Evolutionary conservation across 176 grass and related monocot species (phyloP).

Genomic region (Raddia distichophylla): DNA sequence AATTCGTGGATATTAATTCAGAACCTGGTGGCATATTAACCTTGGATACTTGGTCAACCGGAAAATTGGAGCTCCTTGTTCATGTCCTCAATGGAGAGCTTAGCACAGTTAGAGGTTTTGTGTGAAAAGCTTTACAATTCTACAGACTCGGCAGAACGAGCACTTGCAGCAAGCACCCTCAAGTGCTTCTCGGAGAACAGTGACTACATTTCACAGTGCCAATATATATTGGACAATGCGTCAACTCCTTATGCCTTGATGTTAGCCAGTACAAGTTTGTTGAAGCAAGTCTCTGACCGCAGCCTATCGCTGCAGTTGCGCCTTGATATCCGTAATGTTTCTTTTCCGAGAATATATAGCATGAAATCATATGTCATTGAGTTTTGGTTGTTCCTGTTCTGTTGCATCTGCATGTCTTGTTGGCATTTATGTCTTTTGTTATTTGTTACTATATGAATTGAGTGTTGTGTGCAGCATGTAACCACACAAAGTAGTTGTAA

Average conservation of each 20-base stretch:
- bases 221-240: slow-evolving; percentile 99
- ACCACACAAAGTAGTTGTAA: slow-evolving; percentile 23
- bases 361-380: slow-evolving; percentile 43
- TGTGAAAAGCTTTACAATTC: slow-evolving; percentile 99
- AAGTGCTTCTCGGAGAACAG: slow-evolving; percentile 99
- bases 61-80: slow-evolving; percentile 61
- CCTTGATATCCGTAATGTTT: slow-evolving; percentile 98
- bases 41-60: slow-evolving; percentile 69
- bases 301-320: slow-evolving; percentile 84
- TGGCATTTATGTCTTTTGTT: slow-evolving; percentile 42
- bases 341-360: slow-evolving; percentile 49
- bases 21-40: slow-evolving; percentile 66
- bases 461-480: slow-evolving; percentile 15
- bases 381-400: slow-evolving; percentile 44
- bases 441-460: slow-evolving; percentile 7
- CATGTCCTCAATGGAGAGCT: slow-evolving; percentile 87
- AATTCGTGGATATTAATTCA: slow-evolving; percentile 79
- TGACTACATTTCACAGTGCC: slow-evolving; percentile 97
- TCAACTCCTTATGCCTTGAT: slow-evolving; percentile 98
- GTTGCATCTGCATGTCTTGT: slow-evolving; percentile 34
- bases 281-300: slow-evolving; percentile 96
- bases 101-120: slow-evolving; percentile 96
- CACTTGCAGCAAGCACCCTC: slow-evolving; percentile 90
- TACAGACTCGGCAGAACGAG: slow-evolving; percentile 90
- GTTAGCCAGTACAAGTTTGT: slow-evolving; percentile 96